Evolutionary conservation across 2,329 filamentous ascomycete genomes (phyloP).

Genomic region (Beauveria sp.): DNA sequence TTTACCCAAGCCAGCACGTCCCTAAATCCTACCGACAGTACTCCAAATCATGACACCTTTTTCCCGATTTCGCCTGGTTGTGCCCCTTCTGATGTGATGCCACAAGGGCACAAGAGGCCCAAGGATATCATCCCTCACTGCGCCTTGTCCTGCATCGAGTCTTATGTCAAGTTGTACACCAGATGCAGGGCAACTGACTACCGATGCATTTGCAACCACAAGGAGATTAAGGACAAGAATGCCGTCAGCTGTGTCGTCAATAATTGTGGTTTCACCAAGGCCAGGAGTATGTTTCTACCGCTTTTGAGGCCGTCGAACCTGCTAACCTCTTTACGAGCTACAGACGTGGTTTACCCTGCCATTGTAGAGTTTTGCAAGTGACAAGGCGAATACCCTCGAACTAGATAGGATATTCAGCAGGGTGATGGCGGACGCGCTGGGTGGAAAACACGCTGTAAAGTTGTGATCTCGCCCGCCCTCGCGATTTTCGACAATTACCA

Average conservation of each 20-base stretch:
- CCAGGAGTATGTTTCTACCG: slow-evolving; percentile 24
- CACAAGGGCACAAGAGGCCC: slow-evolving; percentile 14
- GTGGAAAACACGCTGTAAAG: no score
- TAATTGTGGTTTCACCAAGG: slow-evolving; percentile 28
- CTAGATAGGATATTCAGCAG: no score
- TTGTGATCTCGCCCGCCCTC: no score
- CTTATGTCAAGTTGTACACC: slow-evolving; percentile 19
- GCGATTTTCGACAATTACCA: no score
- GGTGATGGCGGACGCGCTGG: no score
- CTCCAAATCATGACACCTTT: neutral
- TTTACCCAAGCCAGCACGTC: neutral
- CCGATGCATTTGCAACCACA: slow-evolving; percentile 28
- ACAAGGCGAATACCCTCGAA: no score
- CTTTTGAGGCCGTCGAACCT: neutral
- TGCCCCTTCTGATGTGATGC: neutral
- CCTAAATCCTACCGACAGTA: no score
- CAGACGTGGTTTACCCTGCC: neutral
- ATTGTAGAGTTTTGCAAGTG: neutral
- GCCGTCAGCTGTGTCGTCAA: slow-evolving; percentile 30
- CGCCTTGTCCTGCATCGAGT: slow-evolving; percentile 27
- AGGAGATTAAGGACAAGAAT: slow-evolving; percentile 23
- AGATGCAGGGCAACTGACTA: slow-evolving; percentile 25
- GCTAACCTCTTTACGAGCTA: neutral
- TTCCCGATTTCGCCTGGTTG: no score
- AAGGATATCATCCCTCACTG: slow-evolving; percentile 28